A percentile compares a stretch with the other conserved stretches of the same genome.
phyloP scores from a whole-genome alignment of 208 protist species.

The Tritrichomonas foetus region DNA sequence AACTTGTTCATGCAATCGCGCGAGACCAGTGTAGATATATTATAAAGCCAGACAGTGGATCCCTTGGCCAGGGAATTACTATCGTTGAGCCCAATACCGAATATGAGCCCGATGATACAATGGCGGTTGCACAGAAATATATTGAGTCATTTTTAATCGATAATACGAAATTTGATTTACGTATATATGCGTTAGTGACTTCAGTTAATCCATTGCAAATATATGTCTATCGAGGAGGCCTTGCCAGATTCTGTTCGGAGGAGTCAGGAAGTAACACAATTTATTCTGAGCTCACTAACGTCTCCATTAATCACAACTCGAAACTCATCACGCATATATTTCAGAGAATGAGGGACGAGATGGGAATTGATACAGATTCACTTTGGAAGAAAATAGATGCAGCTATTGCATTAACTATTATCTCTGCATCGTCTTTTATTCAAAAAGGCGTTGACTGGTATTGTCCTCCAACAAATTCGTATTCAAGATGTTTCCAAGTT shows the following conservation, averaged over 20 bases:
- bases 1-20: not conserved
- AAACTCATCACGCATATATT: not conserved
- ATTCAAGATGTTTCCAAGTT: conserved; percentile 23
- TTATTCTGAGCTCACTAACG: not conserved
- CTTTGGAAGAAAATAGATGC: not conserved
- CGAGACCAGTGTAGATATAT: not conserved
- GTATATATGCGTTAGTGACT: conserved; percentile 8
- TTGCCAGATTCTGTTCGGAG: conserved; percentile 1
- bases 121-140: not conserved
- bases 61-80: not conserved
- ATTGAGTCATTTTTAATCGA: conserved; percentile 2
- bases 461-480: not conserved
- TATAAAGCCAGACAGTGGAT: not conserved
- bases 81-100: not conserved
- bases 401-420: not conserved
- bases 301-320: not conserved
- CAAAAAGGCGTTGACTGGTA: not conserved
- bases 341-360: not conserved
- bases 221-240: not conserved
- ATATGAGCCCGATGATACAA: not conserved
- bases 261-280: not conserved
- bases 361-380: not conserved
- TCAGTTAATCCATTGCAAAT: not conserved
- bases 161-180: not conserved
- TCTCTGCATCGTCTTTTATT: not conserved